Percentiles rank a stretch among this genome's conserved stretches.
Conservation (phyloP, 148 eudicot species). For the Silene conica region DNA sequence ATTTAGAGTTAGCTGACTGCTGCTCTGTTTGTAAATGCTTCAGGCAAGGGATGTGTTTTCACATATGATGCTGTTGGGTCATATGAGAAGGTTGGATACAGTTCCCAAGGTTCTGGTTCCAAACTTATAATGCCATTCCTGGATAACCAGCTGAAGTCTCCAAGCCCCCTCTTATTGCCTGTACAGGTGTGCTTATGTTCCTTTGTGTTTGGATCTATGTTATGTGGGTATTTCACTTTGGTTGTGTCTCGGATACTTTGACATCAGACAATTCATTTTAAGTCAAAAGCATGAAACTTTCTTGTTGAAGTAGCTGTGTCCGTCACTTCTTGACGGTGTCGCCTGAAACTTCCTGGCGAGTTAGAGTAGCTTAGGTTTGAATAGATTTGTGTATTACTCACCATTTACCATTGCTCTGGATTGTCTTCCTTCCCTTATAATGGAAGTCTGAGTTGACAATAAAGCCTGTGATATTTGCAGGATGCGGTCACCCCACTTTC, state of each 20-base stretch:
- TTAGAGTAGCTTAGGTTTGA: not conserved
- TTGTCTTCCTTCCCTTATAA: not conserved
- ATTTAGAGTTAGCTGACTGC: not conserved
- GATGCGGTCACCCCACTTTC: conserved; percentile 95
- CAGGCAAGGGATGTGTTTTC: conserved; percentile 95
- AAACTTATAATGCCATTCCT: conserved; percentile 91
- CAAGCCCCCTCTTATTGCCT: conserved; percentile 88
- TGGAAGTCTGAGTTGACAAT: conserved; percentile 9
- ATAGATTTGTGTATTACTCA: not conserved
- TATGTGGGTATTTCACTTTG: not conserved
- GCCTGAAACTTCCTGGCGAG: not conserved
- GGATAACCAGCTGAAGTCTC: conserved; percentile 97
- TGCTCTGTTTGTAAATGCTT: conserved; percentile 8
- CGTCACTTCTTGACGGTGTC: not conserved
- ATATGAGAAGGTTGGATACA: conserved; percentile 93
- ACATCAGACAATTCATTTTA: not conserved
- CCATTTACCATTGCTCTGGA: not conserved
- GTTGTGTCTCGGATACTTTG: not conserved
- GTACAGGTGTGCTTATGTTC: conserved; percentile 42
- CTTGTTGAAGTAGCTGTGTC: not conserved
- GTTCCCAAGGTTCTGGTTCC: conserved; percentile 91
- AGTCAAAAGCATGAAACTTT: not conserved
- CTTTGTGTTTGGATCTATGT: not conserved
- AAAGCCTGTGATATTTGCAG: conserved; percentile 17
- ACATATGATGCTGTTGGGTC: conserved; percentile 99